Evolutionary conservation across 306 rosid species (phyloP).

Genomic region (Fragaria iinumae): DNA sequence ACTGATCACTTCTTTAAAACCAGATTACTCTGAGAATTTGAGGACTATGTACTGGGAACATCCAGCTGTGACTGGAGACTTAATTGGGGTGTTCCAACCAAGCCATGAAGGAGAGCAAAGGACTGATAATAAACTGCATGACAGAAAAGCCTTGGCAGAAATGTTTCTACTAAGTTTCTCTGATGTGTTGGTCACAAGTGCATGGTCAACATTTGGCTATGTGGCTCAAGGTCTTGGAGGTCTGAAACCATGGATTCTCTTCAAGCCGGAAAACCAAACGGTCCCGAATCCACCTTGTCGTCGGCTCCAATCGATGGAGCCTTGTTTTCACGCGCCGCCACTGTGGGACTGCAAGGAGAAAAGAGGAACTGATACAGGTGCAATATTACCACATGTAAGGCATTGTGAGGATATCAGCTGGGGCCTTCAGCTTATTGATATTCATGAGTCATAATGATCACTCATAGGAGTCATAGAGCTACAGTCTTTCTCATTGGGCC

Average conservation of each 20-base stretch:
- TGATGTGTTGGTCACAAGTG: constrained; percentile 58
- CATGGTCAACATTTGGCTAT: constrained; percentile 84
- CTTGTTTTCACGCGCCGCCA: constrained; percentile 86
- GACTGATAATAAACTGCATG: constrained; percentile 57
- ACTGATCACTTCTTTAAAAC: constrained; percentile 57
- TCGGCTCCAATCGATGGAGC: constrained; percentile 70
- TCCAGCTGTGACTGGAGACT: constrained; percentile 62
- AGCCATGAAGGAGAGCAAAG: constrained; percentile 74
- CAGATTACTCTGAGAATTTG: constrained; percentile 58
- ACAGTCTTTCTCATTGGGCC: background rate
- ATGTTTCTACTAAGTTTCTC: constrained; percentile 65
- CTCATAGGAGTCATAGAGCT: constrained; percentile 21
- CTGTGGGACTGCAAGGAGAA: constrained; percentile 78
- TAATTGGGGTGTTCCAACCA: constrained; percentile 59
- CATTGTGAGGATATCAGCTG: constrained; percentile 67
- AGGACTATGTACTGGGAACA: constrained; percentile 68
- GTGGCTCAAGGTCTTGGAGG: constrained; percentile 89
- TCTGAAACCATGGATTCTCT: constrained; percentile 66
- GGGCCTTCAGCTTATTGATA: constrained; percentile 25
- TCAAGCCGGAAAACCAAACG: constrained; percentile 60
- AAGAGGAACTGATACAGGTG: constrained; percentile 67
- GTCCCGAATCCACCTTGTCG: constrained; percentile 58
- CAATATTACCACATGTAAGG: constrained; percentile 48
- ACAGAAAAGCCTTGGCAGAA: constrained; percentile 74
- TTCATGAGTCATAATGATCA: background rate